phyloP scores from a whole-genome alignment of 148 eudicot genomes.

The Fallopia convolvulus region DNA sequence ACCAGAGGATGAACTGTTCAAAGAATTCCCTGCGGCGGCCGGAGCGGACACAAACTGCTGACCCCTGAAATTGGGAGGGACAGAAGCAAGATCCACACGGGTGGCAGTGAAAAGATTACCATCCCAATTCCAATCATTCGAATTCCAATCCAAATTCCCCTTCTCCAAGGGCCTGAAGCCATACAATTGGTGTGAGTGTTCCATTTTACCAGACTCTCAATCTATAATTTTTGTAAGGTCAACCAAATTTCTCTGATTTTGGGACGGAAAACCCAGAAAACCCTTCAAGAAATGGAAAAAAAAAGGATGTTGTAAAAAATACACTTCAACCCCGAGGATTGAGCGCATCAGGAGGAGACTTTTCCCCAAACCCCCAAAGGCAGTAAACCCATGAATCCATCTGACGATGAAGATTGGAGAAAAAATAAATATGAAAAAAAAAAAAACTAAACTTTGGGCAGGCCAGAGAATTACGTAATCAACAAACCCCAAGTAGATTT shows the following conservation, averaged over 20 bases:
- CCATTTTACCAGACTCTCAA: neutral
- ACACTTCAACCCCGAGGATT: neutral
- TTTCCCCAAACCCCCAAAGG: neutral
- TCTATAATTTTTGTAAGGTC: neutral
- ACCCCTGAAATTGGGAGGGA: slow-evolving; percentile 28
- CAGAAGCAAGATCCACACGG: slow-evolving; percentile 23
- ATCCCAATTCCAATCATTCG: slow-evolving; percentile 91
- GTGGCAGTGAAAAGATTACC: slow-evolving; percentile 60
- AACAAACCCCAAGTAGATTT: neutral
- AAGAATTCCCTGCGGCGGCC: slow-evolving; percentile 17
- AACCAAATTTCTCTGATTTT: neutral
- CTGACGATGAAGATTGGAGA: neutral
- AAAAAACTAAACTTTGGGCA: neutral
- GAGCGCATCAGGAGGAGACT: neutral
- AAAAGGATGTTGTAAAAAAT: neutral
- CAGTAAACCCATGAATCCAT: neutral
- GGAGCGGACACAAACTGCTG: slow-evolving; percentile 21
- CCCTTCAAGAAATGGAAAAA: neutral
- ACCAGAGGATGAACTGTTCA: slow-evolving; percentile 41
- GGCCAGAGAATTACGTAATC: neutral
- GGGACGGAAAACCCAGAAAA: neutral
- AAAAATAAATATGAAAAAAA: neutral
- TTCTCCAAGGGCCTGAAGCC: slow-evolving; percentile 32
- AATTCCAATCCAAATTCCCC: slow-evolving; percentile 65
- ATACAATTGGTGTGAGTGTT: slow-evolving; percentile 4